Evolutionary conservation across 2,329 filamentous ascomycete species (phyloP), one percentile per base, ranked within the genome.

Genomic region (Chaetothyriales sp.): DNA sequence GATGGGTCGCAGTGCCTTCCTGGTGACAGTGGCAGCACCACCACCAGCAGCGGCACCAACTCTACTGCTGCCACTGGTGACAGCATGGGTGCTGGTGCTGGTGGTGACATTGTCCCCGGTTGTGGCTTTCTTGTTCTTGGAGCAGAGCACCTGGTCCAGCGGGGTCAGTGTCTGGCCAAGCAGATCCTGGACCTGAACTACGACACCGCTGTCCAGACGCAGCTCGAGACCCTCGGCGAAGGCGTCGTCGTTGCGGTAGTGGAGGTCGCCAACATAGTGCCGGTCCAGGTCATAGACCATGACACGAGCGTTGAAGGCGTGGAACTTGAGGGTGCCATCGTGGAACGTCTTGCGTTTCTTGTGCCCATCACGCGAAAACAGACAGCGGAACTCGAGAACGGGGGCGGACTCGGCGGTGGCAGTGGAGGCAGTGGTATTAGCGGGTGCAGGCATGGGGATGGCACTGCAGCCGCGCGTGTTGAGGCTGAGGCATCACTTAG

Each of bases 311-410:
- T 95, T 95, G 76, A 94, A 95, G 0, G 84, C 83, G 63, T 95
- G 89, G 57, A 83, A 94, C 57, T 83, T 84, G 54, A 95, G 77
- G 48, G 80, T 80, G 36, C 90, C 89, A 81, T 95, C 89, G 62
- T 94, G 86, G 89, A 89, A 95, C 54, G 86, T 75, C 65, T 95
- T 95, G 59, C 86, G 81, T 69, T 95, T 95, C 51, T 86, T 80
- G 48, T 81, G 80, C 43, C 94, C 66, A 63, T 95, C 89, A 63
- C 86, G 80, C 1, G 88, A 93, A 67, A 86, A 95, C 3, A 95
- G 79, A 65, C 89, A 95, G 55, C 79, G 76, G 65, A 83, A 93
- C 62, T 93, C 87, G 62, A 84, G 72, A 42, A 95, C 87, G 0
- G 78, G 74, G 1, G 88, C 86, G 18, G 81, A 83, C 60, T 78